These are phyloP conservation scores for Stagonosporopsis chrysanthemi DNA, from an alignment of 2,329 filamentous ascomycete genomes.

Conservation along the genomic window DNA sequence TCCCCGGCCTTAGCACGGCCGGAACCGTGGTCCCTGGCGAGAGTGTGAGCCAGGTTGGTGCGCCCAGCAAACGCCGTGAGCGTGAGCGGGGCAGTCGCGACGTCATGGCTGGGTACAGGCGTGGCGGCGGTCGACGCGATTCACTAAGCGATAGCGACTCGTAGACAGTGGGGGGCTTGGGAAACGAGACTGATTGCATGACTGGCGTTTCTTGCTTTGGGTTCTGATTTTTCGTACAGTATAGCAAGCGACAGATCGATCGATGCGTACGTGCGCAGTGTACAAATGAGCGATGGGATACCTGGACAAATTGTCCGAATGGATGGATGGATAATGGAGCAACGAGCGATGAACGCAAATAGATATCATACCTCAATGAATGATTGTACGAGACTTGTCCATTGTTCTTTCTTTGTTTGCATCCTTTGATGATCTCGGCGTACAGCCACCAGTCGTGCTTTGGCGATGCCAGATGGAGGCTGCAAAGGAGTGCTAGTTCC, in stretches of 20 bases:
- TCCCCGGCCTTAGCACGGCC: conserved; percentile 59
- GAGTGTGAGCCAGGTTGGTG: conserved; percentile 52
- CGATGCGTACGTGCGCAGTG: background rate
- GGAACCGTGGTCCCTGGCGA: conserved; percentile 47
- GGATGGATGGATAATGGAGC: conserved; percentile 9
- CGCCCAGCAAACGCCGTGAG: conserved; percentile 31
- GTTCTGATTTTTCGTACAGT: conserved; percentile 2
- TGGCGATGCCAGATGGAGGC: background rate
- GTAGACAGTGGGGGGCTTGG: conserved; percentile 1
- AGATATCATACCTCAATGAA: conserved; percentile 16
- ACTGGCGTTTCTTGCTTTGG: conserved; percentile 10
- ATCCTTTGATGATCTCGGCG: background rate
- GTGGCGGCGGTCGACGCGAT: conserved; percentile 57
- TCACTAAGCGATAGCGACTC: conserved; percentile 63
- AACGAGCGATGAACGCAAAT: conserved; percentile 1
- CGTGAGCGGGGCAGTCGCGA: conserved; percentile 41
- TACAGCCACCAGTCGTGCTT: background rate
- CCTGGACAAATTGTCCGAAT: background rate
- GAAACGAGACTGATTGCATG: conserved; percentile 4
- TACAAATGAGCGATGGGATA: conserved; percentile 10
- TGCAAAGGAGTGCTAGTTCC: background rate
- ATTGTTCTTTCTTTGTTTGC: background rate
- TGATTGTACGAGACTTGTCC: background rate
- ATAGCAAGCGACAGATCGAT: conserved; percentile 5
- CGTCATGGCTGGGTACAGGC: conserved; percentile 53